phyloP scores from a whole-genome alignment of 1,139 yeast genomes.

The Candida sp. region DNA sequence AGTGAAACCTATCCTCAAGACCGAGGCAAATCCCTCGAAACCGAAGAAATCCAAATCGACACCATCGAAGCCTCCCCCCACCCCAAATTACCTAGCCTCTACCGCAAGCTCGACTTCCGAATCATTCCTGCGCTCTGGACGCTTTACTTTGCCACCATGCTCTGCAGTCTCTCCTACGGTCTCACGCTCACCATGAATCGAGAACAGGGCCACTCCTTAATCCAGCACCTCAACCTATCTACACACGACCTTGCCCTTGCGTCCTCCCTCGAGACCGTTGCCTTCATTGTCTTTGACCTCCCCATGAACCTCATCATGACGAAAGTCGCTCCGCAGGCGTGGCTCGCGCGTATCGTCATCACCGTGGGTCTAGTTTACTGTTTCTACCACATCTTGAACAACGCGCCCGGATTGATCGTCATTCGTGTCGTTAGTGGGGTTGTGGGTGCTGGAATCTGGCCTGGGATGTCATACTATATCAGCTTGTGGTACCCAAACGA shows the following conservation, averaged over 20 bases:
- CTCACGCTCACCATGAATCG: conserved; percentile 82
- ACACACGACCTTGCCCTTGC: conserved; percentile 72
- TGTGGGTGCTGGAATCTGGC: conserved; percentile 94
- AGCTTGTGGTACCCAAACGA: conserved; percentile 88
- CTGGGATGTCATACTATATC: conserved; percentile 86
- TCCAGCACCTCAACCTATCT: conserved; percentile 53
- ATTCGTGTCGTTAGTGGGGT: conserved; percentile 76
- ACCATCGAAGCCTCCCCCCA: too few species aligned
- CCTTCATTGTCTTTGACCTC: conserved; percentile 81
- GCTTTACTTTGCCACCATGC: conserved; percentile 78
- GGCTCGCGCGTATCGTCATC: conserved; percentile 81
- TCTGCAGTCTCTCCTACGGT: conserved; percentile 80
- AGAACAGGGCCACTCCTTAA: conserved; percentile 63
- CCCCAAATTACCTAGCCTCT: conserved; percentile 19
- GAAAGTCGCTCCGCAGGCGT: conserved; percentile 79
- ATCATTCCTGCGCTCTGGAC: conserved; percentile 88
- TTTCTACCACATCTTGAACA: conserved; percentile 65
- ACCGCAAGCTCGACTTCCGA: conserved; percentile 67
- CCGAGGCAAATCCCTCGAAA: conserved; percentile 8
- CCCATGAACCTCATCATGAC: conserved; percentile 92
- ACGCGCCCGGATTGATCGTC: conserved; percentile 67
- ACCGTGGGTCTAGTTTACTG: conserved; percentile 79
- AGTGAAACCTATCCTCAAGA: neutral
- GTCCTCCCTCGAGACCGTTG: conserved; percentile 82
- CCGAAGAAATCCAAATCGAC: conserved; percentile 9